These are phyloP conservation scores for Scheffersomyces amazonensis DNA, from an alignment of 805 yeast genomes.

Conservation along the genomic window DNA sequence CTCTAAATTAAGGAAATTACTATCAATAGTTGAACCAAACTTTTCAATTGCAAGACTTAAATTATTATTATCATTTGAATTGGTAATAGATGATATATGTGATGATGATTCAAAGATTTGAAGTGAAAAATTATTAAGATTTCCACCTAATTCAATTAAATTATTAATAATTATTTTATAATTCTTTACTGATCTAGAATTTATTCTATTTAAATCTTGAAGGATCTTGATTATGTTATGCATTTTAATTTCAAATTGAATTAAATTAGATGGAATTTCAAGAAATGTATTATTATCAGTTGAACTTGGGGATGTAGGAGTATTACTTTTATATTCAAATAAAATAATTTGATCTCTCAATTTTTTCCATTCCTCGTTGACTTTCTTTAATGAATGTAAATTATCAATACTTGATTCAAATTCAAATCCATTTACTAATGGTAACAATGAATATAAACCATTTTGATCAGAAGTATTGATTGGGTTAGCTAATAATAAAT, in stretches of 20 bases:
- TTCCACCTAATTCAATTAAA: constrained; percentile 54
- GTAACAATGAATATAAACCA: constrained; percentile 50
- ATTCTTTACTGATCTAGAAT: constrained; percentile 37
- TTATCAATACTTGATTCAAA: constrained; percentile 27
- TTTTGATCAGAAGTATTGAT: constrained; percentile 50
- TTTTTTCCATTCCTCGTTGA: constrained; percentile 33
- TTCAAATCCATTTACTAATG: constrained; percentile 39
- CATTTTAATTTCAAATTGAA: constrained; percentile 32
- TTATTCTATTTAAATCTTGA: constrained; percentile 32
- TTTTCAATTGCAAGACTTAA: constrained; percentile 40
- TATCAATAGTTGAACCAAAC: constrained; percentile 53
- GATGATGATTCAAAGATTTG: constrained; percentile 29
- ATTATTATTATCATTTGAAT: constrained; percentile 12
- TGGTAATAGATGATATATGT: constrained; percentile 5
- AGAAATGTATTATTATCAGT: constrained; percentile 2
- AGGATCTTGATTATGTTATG: constrained; percentile 30
- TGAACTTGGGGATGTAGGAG: not conserved
- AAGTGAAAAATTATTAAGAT: constrained; percentile 53
- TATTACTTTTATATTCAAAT: constrained; percentile 14
- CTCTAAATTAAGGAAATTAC: constrained; percentile 48
- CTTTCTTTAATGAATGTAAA: constrained; percentile 26
- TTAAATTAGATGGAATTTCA: constrained; percentile 27
- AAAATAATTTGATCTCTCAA: constrained; percentile 31
- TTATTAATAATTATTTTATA: constrained; percentile 36
- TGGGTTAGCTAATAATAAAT: constrained; percentile 48